A percentile compares a stretch with the other conserved stretches of the same genome.
phyloP scores from a whole-genome alignment of 2,329 filamentous ascomycete species.

The Phyllosticta citribraziliensis region DNA sequence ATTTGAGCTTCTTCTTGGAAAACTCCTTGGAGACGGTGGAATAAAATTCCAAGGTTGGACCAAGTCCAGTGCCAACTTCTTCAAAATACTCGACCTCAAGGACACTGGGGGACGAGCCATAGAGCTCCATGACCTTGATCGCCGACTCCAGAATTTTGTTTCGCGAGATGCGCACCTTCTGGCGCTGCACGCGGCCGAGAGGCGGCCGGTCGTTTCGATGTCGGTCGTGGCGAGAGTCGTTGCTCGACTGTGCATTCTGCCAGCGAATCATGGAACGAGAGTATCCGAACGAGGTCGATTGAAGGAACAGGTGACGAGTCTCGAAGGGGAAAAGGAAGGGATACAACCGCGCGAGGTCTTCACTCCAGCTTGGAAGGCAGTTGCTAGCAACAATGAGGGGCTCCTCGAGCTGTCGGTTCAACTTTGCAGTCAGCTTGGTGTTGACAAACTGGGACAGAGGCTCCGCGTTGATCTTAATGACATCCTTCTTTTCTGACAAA shows the following conservation, averaged over 20 bases:
- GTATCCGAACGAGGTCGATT: conserved; percentile 97
- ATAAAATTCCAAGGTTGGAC: conserved; percentile 95
- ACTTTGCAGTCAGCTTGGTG: conserved; percentile 92
- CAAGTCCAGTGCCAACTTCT: conserved; percentile 91
- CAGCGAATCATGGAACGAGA: conserved; percentile 94
- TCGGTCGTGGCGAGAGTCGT: conserved; percentile 71
- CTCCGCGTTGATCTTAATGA: conserved; percentile 64
- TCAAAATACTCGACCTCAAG: conserved; percentile 98
- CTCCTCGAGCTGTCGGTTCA: conserved; percentile 94
- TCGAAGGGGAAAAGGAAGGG: conserved; percentile 98
- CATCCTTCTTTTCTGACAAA: conserved; percentile 64
- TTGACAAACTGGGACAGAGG: conserved; percentile 93
- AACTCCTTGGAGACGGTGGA: conserved; percentile 96
- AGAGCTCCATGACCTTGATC: conserved; percentile 97
- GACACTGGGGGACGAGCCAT: conserved; percentile 91
- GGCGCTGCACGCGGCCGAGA: conserved; percentile 80
- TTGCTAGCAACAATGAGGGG: conserved; percentile 94
- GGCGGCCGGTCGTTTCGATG: conserved; percentile 83
- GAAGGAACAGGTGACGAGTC: conserved; percentile 89
- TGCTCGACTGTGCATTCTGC: conserved; percentile 81
- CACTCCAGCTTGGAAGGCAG: conserved; percentile 90
- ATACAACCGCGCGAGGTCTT: conserved; percentile 85
- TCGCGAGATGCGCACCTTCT: conserved; percentile 95
- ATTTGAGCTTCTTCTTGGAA: conserved; percentile 89
- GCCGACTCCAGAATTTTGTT: conserved; percentile 94